These are phyloP conservation scores for Urtica urens DNA, from an alignment of 306 rosid species.

Conservation along the genomic window DNA sequence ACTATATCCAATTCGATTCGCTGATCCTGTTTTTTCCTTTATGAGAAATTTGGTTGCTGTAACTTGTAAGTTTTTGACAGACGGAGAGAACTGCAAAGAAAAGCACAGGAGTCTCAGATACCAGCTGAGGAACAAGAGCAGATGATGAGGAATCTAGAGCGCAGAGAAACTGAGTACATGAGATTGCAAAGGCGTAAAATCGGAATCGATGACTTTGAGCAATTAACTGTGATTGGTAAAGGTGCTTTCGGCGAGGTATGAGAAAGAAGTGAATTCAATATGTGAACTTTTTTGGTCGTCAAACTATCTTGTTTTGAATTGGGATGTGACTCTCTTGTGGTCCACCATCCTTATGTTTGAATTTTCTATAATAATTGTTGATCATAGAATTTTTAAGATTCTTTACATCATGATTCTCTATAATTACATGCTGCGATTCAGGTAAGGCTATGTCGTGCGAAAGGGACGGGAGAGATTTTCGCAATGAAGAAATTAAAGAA, in stretches of 20 bases:
- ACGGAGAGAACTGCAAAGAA: conserved; percentile 68
- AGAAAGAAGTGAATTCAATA: conserved; percentile 2
- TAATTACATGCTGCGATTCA: conserved; percentile 28
- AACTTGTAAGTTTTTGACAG: too few species aligned
- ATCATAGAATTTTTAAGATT: neutral
- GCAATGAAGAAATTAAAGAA: conserved; percentile 98
- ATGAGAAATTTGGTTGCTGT: neutral
- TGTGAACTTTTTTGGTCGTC: conserved; percentile 3
- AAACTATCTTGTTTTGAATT: neutral
- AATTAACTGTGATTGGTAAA: conserved; percentile 78
- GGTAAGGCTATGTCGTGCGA: conserved; percentile 89
- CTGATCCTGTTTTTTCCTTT: neutral
- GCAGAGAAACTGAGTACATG: conserved; percentile 85
- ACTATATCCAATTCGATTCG: too few species aligned
- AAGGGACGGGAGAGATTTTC: conserved; percentile 67
- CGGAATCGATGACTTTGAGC: conserved; percentile 97
- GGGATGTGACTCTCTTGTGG: neutral
- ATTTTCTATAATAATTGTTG: neutral
- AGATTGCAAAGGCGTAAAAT: conserved; percentile 85
- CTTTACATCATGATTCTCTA: neutral
- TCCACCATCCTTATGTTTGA: neutral
- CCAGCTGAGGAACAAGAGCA: conserved; percentile 78
- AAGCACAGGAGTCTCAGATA: conserved; percentile 75
- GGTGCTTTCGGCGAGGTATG: conserved; percentile 96
- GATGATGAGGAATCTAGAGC: conserved; percentile 89